Evolutionary conservation across 345 rosid species (phyloP), one percentile per base, ranked within the genome.

Genomic region (Lumnitzera littorea): DNA sequence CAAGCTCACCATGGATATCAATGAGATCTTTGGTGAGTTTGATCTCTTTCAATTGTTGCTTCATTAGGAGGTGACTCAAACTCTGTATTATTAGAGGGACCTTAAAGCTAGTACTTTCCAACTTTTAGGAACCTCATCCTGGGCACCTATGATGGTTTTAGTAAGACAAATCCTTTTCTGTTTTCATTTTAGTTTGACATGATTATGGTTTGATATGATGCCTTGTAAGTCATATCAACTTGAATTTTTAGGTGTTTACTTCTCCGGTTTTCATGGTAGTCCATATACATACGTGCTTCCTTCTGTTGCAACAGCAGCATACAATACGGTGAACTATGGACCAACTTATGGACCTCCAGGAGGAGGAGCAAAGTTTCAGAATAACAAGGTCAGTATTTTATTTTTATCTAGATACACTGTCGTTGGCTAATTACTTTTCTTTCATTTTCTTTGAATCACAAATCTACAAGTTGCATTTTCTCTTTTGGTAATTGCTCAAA

Each of bases 231-330:
- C 64, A 64, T 75, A 70, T 74, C 69, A 80, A 84, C 74, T 79
- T 84, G 74, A 69, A 75, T 58, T 76, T 70, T 73, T 79, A 79
- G 87, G 84, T 81, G 74, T 81, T 84, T 78, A 55, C 78, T 62
- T 77, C 85, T 80, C 78, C 76, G 84, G 83, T 84, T 85, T 80
- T 86, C 85, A 81, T 36, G 86, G 88, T 80, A 72, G 72, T 75
- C 83, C 86, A 70, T 82, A 76, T 77, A 74, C 78, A 67, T 68
- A 72, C 68, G 82, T 74, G 68, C 78, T 78, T 77, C 89, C 84
- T 76, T 83, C 85, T 87, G 82, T 80, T 72, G 83, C 91, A 74
- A 80, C 97, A 79, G 91, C 74, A 62, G 76, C 84, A 52, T 78
- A 83, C 77, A 86, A 77, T 76, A 63, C 84, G 23, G 74, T 73